Evolutionary conservation across 345 rosid species (phyloP).

Genomic region (Microcos paniculata): DNA sequence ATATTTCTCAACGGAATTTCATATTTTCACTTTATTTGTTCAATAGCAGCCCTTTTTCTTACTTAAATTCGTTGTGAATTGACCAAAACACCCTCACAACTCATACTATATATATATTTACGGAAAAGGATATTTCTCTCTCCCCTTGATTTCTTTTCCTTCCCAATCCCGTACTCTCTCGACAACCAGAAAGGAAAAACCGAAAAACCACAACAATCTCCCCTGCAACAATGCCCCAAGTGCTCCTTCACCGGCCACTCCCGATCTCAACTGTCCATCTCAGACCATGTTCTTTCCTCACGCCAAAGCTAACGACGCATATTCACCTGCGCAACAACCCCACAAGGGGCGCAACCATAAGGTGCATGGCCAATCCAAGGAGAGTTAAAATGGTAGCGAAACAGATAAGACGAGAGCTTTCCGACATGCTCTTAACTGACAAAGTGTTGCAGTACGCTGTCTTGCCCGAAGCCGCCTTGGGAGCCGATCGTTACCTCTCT

Average conservation of each 20-base stretch:
- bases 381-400: constrained; percentile 90
- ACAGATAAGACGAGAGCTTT: constrained; percentile 84
- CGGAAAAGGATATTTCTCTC: neutral
- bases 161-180: constrained; percentile 1
- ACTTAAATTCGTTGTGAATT: neutral
- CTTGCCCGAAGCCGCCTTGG: constrained; percentile 80
- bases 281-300: constrained; percentile 23
- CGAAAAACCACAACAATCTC: constrained; percentile 7
- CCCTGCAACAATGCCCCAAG: constrained; percentile 35
- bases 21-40: neutral
- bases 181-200: neutral
- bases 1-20: neutral
- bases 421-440: constrained; percentile 87
- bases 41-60: neutral
- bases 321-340: constrained; percentile 26
- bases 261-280: constrained; percentile 29
- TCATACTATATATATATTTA: neutral
- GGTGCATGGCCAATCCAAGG: constrained; percentile 91
- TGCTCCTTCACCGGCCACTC: constrained; percentile 25
- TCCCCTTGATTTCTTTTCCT: neutral
- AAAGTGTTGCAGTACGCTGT: constrained; percentile 80
- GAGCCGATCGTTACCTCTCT: constrained; percentile 83
- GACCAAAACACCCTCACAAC: neutral
- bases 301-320: constrained; percentile 28
- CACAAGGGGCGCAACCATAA: constrained; percentile 29